Evolutionary conservation across 2,329 filamentous ascomycete genomes (phyloP).

Genomic region (Beauveria sp.): DNA sequence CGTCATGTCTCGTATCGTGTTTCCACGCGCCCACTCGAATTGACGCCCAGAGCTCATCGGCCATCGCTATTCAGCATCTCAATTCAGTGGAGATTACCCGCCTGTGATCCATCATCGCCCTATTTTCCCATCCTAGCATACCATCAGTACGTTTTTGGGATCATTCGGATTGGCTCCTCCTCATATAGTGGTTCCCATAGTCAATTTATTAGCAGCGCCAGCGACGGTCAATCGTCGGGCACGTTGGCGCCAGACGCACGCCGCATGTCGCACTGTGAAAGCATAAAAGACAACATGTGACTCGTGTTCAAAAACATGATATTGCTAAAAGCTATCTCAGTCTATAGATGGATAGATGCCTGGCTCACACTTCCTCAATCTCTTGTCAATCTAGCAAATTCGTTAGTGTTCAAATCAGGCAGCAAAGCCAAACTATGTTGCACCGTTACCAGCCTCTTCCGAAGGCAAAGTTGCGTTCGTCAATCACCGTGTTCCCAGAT

Average conservation of each 20-base stretch:
- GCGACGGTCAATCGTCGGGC: neutral
- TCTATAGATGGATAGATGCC: constrained; percentile 11
- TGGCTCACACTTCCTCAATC: constrained; percentile 3
- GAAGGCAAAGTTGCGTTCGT: constrained; percentile 29
- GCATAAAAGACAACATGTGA: neutral
- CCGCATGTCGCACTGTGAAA: neutral
- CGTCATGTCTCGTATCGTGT: no score
- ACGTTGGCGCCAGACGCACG: neutral
- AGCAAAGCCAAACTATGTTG: neutral
- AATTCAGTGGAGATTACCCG: no score
- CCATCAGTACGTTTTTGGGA: neutral
- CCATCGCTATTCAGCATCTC: no score
- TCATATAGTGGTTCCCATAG: neutral
- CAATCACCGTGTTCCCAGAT: constrained; percentile 32
- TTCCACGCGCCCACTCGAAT: no score
- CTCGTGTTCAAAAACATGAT: constrained; percentile 10
- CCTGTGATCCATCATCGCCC: no score
- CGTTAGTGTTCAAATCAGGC: constrained; percentile 7
- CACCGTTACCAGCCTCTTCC: constrained; percentile 1
- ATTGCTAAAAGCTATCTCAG: constrained; percentile 11
- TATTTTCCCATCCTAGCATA: no score
- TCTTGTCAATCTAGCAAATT: constrained; percentile 11
- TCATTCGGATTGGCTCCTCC: neutral
- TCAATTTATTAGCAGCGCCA: neutral
- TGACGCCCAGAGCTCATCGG: no score